phyloP scores from a whole-genome alignment of 2,329 filamentous ascomycete species.

The Neurospora crassa region DNA sequence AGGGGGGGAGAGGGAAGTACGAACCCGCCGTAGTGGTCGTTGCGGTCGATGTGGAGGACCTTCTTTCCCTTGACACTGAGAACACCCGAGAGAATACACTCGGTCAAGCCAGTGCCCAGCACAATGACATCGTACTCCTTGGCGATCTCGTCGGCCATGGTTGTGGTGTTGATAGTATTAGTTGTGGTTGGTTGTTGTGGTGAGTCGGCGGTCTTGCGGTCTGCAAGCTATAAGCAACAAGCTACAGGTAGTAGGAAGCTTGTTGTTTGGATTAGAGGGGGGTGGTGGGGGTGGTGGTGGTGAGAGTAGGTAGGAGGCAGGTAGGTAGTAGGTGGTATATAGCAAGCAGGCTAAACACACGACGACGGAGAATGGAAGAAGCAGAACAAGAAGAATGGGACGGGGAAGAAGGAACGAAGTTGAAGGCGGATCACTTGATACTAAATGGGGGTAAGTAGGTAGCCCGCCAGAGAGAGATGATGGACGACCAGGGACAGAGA shows the following conservation, averaged over 20 bases:
- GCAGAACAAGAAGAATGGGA: background rate
- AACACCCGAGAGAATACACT: constrained; percentile 97
- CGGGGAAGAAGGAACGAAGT: background rate
- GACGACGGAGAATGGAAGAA: background rate
- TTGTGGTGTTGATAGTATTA: constrained; percentile 19
- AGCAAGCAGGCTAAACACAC: background rate
- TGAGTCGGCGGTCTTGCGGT: background rate
- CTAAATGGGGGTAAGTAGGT: background rate
- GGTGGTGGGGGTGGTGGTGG: background rate
- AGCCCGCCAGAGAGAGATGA: background rate
- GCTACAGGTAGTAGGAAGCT: background rate
- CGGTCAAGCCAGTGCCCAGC: constrained; percentile 93
- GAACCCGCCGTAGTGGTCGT: constrained; percentile 96
- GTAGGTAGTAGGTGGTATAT: background rate
- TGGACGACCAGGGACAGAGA: background rate
- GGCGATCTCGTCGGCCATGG: constrained; percentile 88
- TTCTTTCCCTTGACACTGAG: constrained; percentile 98
- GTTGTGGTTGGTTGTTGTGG: background rate
- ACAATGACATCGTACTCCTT: constrained; percentile 98
- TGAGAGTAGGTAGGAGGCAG: background rate
- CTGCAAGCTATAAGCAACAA: background rate
- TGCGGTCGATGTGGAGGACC: constrained; percentile 96
- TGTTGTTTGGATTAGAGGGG: background rate
- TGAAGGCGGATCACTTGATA: background rate
- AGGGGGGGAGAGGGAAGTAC: constrained; percentile 25